A percentile compares a stretch with the other conserved stretches of the same genome.
These are phyloP conservation scores for Pythium dissimile DNA, from an alignment of 352 stramenopile genomes.

Conservation along the genomic window DNA sequence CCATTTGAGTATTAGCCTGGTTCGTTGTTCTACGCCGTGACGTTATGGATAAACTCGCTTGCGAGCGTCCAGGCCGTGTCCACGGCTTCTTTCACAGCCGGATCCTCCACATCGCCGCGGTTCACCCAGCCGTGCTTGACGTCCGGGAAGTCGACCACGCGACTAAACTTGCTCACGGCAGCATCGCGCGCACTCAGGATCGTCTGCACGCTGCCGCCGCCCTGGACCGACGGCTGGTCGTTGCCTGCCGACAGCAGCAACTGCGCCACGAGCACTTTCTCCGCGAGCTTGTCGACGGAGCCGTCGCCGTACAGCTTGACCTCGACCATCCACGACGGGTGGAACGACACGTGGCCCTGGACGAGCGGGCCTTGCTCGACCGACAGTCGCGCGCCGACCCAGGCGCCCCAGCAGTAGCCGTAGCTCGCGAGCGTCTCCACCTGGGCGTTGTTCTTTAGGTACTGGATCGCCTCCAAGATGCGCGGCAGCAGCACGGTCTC, in stretches of 20 bases:
- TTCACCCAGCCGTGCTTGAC: slow-evolving; percentile 59
- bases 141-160: slow-evolving; percentile 41
- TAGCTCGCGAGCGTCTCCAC: slow-evolving; percentile 21
- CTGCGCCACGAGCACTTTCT: slow-evolving; percentile 36
- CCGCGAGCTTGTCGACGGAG: slow-evolving; percentile 35
- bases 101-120: slow-evolving; percentile 43
- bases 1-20: too few relatives aligned
- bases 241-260: slow-evolving; percentile 36
- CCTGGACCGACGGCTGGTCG: slow-evolving; percentile 36
- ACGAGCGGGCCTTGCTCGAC: slow-evolving; percentile 13
- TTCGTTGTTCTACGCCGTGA: too few relatives aligned
- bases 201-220: slow-evolving; percentile 30
- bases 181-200: slow-evolving; percentile 24
- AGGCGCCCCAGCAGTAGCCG: slow-evolving; percentile 31
- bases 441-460: slow-evolving; percentile 29
- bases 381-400: slow-evolving; percentile 24
- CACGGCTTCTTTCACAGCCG: slow-evolving; percentile 28
- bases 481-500: slow-evolving; percentile 12
- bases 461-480: slow-evolving; percentile 26
- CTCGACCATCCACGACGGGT: slow-evolving; percentile 33
- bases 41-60: slow-evolving; percentile 6
- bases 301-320: slow-evolving; percentile 27
- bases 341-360: slow-evolving; percentile 24
- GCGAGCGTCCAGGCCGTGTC: slow-evolving; percentile 33
- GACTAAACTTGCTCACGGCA: slow-evolving; percentile 4